Percentiles rank a stretch among this genome's conserved stretches.
phyloP scores from a whole-genome alignment of 2,329 filamentous ascomycete genomes.

The Pseudogymnoascus pannorum region DNA sequence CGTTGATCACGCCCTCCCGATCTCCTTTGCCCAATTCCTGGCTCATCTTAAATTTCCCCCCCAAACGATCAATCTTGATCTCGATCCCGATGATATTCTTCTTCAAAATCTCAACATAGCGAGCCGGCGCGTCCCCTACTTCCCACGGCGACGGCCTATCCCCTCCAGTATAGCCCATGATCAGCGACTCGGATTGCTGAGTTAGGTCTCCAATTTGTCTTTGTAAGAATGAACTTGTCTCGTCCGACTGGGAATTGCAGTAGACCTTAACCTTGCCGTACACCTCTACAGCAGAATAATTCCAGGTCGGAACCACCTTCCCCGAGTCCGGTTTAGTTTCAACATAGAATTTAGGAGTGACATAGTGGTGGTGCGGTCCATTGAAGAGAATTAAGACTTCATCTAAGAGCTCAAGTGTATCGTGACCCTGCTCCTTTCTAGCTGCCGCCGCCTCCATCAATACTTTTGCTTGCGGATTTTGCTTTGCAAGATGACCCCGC shows the following conservation, averaged over 20 bases:
- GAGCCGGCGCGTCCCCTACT: constrained; percentile 48
- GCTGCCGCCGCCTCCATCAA: constrained; percentile 40
- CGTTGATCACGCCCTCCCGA: constrained; percentile 47
- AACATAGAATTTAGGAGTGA: constrained; percentile 61
- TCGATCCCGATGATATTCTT: constrained; percentile 56
- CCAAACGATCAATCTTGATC: constrained; percentile 46
- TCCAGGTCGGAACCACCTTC: constrained; percentile 66
- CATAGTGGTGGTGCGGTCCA: constrained; percentile 50
- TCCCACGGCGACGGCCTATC: constrained; percentile 41
- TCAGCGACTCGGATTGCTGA: constrained; percentile 39
- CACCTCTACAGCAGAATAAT: constrained; percentile 58
- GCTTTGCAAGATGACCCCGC: constrained; percentile 54
- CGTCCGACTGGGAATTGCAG: constrained; percentile 39
- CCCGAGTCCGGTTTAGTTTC: constrained; percentile 56
- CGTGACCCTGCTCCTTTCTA: background rate
- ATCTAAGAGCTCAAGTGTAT: constrained; percentile 27
- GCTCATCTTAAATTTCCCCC: constrained; percentile 62
- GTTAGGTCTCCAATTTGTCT: constrained; percentile 48
- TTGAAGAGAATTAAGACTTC: constrained; percentile 60
- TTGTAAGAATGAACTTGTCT: constrained; percentile 41
- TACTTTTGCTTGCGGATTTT: constrained; percentile 57
- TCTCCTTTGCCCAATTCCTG: constrained; percentile 50
- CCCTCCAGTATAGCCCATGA: constrained; percentile 49
- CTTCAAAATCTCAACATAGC: constrained; percentile 49
- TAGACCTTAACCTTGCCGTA: constrained; percentile 52